A percentile compares a stretch with the other conserved stretches of the same genome.
These are phyloP conservation scores for Coemansia sp. DNA, from an alignment of 192 early-diverging fungal species.

Conservation along the genomic window DNA sequence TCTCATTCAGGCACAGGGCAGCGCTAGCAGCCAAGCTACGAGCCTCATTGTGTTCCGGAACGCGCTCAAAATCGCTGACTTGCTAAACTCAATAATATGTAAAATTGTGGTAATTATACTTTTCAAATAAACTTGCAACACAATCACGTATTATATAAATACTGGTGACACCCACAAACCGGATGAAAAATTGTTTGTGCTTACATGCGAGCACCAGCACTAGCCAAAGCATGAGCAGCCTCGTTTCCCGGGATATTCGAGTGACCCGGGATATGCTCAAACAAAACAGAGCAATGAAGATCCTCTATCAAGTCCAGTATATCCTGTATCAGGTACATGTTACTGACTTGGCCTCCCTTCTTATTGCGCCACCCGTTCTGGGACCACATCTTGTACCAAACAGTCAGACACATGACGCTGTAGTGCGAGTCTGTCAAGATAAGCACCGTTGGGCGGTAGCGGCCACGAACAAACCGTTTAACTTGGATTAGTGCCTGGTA, in stretches of 20 bases:
- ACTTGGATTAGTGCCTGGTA: conserved; percentile 15
- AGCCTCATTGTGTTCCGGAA: too few relatives aligned
- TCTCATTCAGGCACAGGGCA: too few relatives aligned
- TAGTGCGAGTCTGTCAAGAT: conserved; percentile 19
- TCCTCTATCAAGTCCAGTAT: not conserved
- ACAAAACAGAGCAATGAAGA: not conserved
- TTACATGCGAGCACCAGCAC: not conserved
- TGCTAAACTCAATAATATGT: too few relatives aligned
- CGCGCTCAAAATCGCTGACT: too few relatives aligned
- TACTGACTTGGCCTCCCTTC: not conserved
- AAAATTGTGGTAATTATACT: too few relatives aligned
- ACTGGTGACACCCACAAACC: too few relatives aligned
- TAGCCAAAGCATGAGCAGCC: not conserved
- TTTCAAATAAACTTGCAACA: too few relatives aligned
- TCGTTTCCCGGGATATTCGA: not conserved
- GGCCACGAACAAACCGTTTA: not conserved
- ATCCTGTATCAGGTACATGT: conserved; percentile 16
- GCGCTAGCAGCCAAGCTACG: too few relatives aligned
- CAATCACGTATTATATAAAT: too few relatives aligned
- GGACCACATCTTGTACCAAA: conserved; percentile 15
- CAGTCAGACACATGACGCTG: conserved; percentile 12
- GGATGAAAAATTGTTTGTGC: too few relatives aligned
- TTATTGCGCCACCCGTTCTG: conserved; percentile 12
- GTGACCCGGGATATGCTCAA: not conserved
- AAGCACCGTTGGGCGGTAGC: not conserved